These are phyloP conservation scores for Aquilaria sinensis DNA, from an alignment of 345 rosid genomes.

Conservation along the genomic window DNA sequence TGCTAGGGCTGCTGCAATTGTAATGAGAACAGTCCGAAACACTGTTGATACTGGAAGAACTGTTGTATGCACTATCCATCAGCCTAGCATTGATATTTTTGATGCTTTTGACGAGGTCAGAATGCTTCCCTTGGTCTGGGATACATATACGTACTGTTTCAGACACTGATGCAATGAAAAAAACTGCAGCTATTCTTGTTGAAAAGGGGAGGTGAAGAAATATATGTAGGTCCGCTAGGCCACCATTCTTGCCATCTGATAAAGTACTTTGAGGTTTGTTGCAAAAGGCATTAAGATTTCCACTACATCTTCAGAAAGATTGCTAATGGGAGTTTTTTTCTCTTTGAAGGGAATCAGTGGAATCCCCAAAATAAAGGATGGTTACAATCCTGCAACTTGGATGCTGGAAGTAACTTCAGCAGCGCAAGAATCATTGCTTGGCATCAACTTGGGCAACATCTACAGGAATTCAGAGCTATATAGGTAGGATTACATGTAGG, in stretches of 20 bases:
- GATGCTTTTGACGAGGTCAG: conserved; percentile 71
- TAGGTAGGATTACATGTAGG: conserved; percentile 24
- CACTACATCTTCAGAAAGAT: background rate
- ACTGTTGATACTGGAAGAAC: conserved; percentile 71
- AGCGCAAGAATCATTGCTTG: conserved; percentile 39
- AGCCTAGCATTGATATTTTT: conserved; percentile 65
- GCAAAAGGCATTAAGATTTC: background rate
- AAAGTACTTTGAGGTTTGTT: conserved; percentile 52
- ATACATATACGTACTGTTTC: background rate
- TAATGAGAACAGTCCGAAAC: conserved; percentile 68
- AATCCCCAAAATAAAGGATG: conserved; percentile 48
- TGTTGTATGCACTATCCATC: conserved; percentile 69
- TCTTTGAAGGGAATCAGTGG: conserved; percentile 39
- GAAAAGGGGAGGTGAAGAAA: conserved; percentile 58
- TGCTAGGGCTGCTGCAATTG: conserved; percentile 81
- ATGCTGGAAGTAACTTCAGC: conserved; percentile 60
- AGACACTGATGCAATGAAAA: conserved; percentile 5
- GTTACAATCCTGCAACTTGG: conserved; percentile 75
- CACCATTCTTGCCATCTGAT: conserved; percentile 44
- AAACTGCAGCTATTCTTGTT: conserved; percentile 31
- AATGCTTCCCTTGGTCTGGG: background rate
- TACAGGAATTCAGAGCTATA: conserved; percentile 47
- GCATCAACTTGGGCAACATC: conserved; percentile 30
- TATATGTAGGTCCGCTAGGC: conserved; percentile 60
- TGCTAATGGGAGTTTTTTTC: background rate